Evolutionary conservation across 257 asterid genomes (phyloP).

Genomic region (Lantana camara): DNA sequence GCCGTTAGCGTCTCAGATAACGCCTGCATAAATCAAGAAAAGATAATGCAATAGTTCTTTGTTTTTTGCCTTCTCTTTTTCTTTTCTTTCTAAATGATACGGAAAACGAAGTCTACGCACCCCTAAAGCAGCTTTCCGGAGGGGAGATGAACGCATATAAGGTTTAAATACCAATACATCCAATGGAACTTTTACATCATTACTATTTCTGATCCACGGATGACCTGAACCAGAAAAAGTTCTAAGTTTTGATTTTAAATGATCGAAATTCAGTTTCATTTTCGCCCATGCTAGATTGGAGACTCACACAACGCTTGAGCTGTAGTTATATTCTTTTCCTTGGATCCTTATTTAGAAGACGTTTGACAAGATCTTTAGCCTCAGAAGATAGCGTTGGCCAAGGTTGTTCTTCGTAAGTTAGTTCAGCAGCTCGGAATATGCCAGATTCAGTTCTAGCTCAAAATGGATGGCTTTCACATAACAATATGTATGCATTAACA

Average conservation of each 20-base stretch:
- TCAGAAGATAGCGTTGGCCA: conserved; percentile 84
- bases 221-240: conserved; percentile 72
- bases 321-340: conserved; percentile 95
- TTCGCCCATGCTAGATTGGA: conserved; percentile 5
- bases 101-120: conserved; percentile 37
- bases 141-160: conserved; percentile 92
- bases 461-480: conserved; percentile 93
- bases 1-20: conserved; percentile 69
- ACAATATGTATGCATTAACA: conserved; percentile 76
- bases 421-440: conserved; percentile 90
- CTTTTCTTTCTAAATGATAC: not conserved
- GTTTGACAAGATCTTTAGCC: conserved; percentile 87
- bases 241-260: not conserved
- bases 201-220: conserved; percentile 77
- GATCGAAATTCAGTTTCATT: not conserved
- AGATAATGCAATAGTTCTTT: not conserved
- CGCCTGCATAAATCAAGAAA: conserved; percentile 53
- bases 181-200: conserved; percentile 63
- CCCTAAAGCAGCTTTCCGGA: conserved; percentile 91
- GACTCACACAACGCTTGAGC: conserved; percentile 91
- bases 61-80: no score
- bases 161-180: conserved; percentile 79
- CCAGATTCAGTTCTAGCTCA: conserved; percentile 99
- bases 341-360: conserved; percentile 80
- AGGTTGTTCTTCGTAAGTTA: conserved; percentile 79